Base-by-base conservation (phyloP, 148 eudicot genomes). In the Pharnaceum exiguum region DNA sequence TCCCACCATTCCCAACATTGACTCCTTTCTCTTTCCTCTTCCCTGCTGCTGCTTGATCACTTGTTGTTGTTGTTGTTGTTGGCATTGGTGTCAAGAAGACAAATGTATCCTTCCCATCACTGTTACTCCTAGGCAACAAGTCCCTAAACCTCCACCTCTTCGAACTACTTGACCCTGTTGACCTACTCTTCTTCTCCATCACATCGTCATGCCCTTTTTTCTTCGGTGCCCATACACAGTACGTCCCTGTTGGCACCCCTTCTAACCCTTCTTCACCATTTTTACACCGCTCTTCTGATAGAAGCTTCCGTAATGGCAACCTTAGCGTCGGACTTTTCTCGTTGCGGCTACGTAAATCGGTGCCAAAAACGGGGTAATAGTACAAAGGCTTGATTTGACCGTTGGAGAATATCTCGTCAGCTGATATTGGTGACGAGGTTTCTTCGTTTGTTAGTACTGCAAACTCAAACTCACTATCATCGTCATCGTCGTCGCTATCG, bases 191-290 rank as follows among this genome's bases (percentile, higher is more conserved):
- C 62, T 71, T 78, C 26, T 71, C 63, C 73, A 65, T 62, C 51
- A 36, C 55, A 16, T 56, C 63, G 17, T 65, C 50, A 38, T 31
- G 56, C 31, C 22, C 67, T 60, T 72, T 54, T 46, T 59, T 17
- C 45, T 62, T 48, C 32, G 96, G 90, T 19, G 63, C 55, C 97
- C 97, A 91, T 37, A 79, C 83, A 63, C 97, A 91, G 79, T 87
- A 91, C 12, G 75, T 76, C 1, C 55, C 90, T 8, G 66, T 64
- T 30, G 93, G 80, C 21, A 91, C 51, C 21, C 90, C 83, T 37
- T 82, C 94, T 22, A 91, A 90, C 1, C 68, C 47, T 42, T 50
- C 55, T 48, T 43, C 29, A 11, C 35, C 25, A 1, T 42, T 39
- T 55, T 71, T 79, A n/a, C n/a, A n/a, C 17, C 86, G 67, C 39